A percentile compares a stretch with the other conserved stretches of the same genome.
These are phyloP conservation scores for Gossypium herbaceum DNA, from an alignment of 345 rosid genomes.

Conservation along the genomic window DNA sequence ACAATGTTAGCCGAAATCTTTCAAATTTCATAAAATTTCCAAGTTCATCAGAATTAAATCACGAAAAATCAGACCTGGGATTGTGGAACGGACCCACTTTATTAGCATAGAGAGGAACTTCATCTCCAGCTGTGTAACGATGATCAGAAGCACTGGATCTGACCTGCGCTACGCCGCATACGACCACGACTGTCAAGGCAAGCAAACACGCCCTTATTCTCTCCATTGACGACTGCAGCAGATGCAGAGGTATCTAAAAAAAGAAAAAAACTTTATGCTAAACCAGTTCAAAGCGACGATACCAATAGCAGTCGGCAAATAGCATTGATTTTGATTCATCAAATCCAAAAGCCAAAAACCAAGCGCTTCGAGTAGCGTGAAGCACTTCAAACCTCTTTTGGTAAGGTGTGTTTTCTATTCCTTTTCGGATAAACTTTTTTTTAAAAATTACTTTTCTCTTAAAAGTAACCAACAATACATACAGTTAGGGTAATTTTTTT, in stretches of 20 bases:
- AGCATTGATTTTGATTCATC: neutral
- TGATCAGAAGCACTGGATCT: slow-evolving; percentile 36
- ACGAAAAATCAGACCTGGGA: slow-evolving; percentile 25
- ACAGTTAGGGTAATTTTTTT: too few relatives aligned
- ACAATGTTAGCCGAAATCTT: neutral
- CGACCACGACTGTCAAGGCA: neutral
- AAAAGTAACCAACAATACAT: too few relatives aligned
- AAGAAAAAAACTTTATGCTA: neutral
- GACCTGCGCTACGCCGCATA: slow-evolving; percentile 15
- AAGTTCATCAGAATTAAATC: neutral
- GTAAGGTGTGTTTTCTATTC: too few relatives aligned
- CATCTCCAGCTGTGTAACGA: slow-evolving; percentile 29
- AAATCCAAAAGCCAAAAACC: neutral
- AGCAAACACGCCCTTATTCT: slow-evolving; percentile 15
- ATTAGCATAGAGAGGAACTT: slow-evolving; percentile 35
- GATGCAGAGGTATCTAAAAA: neutral
- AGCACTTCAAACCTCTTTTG: neutral
- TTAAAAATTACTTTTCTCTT: too few relatives aligned
- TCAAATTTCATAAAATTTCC: neutral
- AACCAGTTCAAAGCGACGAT: neutral
- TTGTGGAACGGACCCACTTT: slow-evolving; percentile 40
- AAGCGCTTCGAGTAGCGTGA: neutral
- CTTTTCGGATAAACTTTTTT: too few relatives aligned
- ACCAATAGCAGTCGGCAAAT: neutral
- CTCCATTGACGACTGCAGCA: slow-evolving; percentile 9